phyloP scores from a whole-genome alignment of 371 early-diverging fungal genomes.

The Rhizoclosmatium hyalinum region DNA sequence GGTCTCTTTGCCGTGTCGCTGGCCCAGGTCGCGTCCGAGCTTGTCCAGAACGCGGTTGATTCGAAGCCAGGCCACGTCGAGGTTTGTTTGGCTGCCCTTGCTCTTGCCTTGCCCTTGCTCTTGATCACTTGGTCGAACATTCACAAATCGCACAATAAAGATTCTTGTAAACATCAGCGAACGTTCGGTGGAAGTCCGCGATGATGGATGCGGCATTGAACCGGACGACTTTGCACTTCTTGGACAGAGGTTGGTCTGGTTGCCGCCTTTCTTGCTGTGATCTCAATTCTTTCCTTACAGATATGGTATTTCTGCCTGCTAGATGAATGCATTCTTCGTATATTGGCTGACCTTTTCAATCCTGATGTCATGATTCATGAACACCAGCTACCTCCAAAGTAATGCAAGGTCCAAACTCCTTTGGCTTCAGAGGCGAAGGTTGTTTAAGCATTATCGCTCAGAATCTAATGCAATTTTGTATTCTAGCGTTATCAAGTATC shows the following conservation, averaged over 20 bases:
- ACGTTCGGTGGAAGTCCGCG: conserved; percentile 64
- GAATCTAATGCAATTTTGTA: neutral
- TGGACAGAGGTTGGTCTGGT: conserved; percentile 45
- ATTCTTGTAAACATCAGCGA: conserved; percentile 46
- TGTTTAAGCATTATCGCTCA: neutral
- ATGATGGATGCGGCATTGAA: conserved; percentile 71
- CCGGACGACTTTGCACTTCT: conserved; percentile 52
- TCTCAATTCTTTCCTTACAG: conserved; percentile 19
- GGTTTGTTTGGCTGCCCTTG: conserved; percentile 33
- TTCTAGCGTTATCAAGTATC: conserved; percentile 64
- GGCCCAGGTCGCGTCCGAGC: conserved; percentile 50
- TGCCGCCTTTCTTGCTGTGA: neutral
- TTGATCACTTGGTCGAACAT: neutral
- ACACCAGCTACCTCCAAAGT: conserved; percentile 65
- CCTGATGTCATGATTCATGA: neutral
- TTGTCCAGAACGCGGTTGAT: conserved; percentile 72
- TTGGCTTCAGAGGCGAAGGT: conserved; percentile 81
- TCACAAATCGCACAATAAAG: neutral
- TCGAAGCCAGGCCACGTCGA: conserved; percentile 63
- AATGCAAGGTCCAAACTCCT: conserved; percentile 52
- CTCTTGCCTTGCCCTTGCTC: neutral
- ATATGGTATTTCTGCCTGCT: conserved; percentile 51
- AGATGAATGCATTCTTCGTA: neutral
- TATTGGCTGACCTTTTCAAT: neutral
- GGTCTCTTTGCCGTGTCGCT: conserved; percentile 17